These are phyloP conservation scores for Cucurbita ficifolia DNA, from an alignment of 306 rosid species.

Conservation along the genomic window DNA sequence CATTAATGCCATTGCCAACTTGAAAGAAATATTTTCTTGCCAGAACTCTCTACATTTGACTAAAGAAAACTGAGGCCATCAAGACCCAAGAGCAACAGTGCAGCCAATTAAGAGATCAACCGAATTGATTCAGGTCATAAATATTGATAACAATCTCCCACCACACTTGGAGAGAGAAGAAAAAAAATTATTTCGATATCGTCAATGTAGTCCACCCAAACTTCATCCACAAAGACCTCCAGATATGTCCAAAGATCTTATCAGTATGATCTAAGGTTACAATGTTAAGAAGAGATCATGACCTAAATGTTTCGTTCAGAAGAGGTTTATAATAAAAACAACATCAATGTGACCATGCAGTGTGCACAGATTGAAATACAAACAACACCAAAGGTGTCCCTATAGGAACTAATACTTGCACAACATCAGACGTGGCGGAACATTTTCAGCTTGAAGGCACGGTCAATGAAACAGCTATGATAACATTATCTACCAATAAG, in stretches of 20 bases:
- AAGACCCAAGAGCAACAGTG: background rate
- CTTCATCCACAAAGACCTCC: background rate
- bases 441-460: background rate
- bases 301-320: background rate
- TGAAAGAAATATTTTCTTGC: background rate
- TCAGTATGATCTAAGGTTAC: background rate
- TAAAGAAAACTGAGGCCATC: background rate
- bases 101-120: background rate
- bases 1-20: background rate
- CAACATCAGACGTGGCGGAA: background rate
- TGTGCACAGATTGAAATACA: background rate
- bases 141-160: background rate
- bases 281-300: background rate
- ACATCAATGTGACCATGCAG: background rate
- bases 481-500: background rate
- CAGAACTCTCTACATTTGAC: background rate
- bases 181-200: background rate
- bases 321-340: background rate
- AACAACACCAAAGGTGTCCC: background rate
- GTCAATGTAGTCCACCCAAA: background rate
- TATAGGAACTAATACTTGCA: background rate
- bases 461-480: background rate
- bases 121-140: background rate
- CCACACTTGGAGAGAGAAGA: background rate
- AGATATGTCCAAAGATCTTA: background rate